phyloP scores from a whole-genome alignment of 345 rosid genomes.

The Abelmoschus esculentus region DNA sequence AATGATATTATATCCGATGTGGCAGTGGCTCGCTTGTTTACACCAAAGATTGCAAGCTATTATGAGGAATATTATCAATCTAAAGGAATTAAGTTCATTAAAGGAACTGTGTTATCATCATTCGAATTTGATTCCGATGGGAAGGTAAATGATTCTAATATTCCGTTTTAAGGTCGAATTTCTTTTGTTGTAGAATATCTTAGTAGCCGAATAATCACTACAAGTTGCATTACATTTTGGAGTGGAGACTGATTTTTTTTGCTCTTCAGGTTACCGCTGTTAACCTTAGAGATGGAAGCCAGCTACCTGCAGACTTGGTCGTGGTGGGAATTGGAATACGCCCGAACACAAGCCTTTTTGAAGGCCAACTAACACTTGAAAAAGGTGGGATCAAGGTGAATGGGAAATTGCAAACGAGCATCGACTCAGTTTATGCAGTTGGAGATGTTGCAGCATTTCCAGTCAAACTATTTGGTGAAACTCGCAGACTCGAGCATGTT shows the following conservation, averaged over 20 bases:
- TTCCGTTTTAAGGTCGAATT: neutral
- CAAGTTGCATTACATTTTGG: neutral
- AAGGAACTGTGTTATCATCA: slow-evolving; percentile 16
- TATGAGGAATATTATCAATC: slow-evolving; percentile 18
- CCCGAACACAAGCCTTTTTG: slow-evolving; percentile 88
- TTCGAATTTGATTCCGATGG: slow-evolving; percentile 17
- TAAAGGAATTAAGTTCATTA: slow-evolving; percentile 17
- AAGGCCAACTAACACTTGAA: slow-evolving; percentile 82
- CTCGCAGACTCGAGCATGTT: slow-evolving; percentile 94
- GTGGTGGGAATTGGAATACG: slow-evolving; percentile 93
- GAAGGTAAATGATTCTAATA: slow-evolving; percentile 4
- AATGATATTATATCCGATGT: slow-evolving; percentile 5
- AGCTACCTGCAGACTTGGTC: slow-evolving; percentile 69
- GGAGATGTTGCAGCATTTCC: slow-evolving; percentile 96
- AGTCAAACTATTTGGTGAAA: slow-evolving; percentile 73
- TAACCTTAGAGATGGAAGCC: slow-evolving; percentile 73
- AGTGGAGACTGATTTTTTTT: neutral
- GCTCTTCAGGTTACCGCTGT: slow-evolving; percentile 68
- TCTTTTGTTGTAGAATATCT: neutral
- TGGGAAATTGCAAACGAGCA: slow-evolving; percentile 75
- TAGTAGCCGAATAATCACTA: neutral
- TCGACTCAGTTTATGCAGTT: slow-evolving; percentile 76
- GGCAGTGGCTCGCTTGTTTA: slow-evolving; percentile 91
- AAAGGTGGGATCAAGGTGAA: slow-evolving; percentile 95
- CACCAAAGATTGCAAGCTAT: slow-evolving; percentile 36